These are phyloP conservation scores for Hypoxylon rubiginosum DNA, from an alignment of 2,329 filamentous ascomycete species.

Conservation along the genomic window DNA sequence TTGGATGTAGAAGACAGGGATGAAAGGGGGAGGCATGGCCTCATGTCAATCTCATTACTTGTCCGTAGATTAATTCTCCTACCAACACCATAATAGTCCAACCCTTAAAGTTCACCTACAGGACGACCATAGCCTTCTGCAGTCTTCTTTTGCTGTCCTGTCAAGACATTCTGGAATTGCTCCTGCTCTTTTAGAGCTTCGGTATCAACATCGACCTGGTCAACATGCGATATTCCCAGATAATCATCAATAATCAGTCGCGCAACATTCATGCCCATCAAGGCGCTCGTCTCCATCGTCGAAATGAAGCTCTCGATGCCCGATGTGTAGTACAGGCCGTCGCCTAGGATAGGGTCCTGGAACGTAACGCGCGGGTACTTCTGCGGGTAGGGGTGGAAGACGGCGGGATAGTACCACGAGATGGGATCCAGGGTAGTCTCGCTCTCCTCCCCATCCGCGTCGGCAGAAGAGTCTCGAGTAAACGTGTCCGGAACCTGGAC, in stretches of 20 bases:
- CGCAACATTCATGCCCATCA: constrained; percentile 91
- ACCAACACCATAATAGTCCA: neutral
- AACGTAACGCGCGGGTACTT: constrained; percentile 89
- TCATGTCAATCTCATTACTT: constrained; percentile 9
- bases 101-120: constrained; percentile 29
- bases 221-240: constrained; percentile 29
- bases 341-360: constrained; percentile 79
- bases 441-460: constrained; percentile 44
- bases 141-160: constrained; percentile 16
- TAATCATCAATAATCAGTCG: constrained; percentile 75
- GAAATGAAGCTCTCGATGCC: constrained; percentile 94
- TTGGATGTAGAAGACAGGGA: neutral
- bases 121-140: constrained; percentile 10
- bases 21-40: neutral
- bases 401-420: constrained; percentile 82
- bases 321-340: constrained; percentile 77
- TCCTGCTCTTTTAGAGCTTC: constrained; percentile 4
- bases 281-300: constrained; percentile 95
- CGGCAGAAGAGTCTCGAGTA: constrained; percentile 13
- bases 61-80: neutral
- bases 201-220: constrained; percentile 9
- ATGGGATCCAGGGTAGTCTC: constrained; percentile 62
- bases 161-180: constrained; percentile 15
- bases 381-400: constrained; percentile 89
- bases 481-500: constrained; percentile 61